Evolutionary conservation across 2,329 filamentous ascomycete genomes (phyloP).

Genomic region (Rhynchosporium agropyri): DNA sequence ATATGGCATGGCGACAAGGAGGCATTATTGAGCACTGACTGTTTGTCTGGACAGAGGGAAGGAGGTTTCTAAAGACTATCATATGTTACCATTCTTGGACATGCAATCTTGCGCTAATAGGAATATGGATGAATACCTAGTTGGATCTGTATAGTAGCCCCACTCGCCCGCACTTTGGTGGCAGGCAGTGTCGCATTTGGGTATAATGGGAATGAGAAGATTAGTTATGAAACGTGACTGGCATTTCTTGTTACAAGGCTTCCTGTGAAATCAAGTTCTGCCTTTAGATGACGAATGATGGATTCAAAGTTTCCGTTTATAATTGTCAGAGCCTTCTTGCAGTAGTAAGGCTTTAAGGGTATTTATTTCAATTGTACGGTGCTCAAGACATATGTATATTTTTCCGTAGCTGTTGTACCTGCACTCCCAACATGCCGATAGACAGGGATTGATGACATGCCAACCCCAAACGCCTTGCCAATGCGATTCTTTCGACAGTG

Average conservation of each 20-base stretch:
- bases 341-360: neutral
- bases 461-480: conserved; percentile 24
- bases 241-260: conserved; percentile 6
- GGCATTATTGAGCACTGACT: neutral
- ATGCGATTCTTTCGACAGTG: conserved; percentile 4
- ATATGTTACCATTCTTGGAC: conserved; percentile 6
- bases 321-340: too few species aligned
- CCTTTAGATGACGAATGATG: too few species aligned
- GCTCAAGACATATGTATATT: neutral
- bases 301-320: too few species aligned
- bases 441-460: neutral
- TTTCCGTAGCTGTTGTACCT: neutral
- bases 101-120: conserved; percentile 5
- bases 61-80: neutral
- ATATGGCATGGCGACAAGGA: neutral
- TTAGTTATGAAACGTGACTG: conserved; percentile 17
- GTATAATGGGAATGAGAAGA: conserved; percentile 18
- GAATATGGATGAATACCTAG: conserved; percentile 1
- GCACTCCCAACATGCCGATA: neutral
- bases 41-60: neutral
- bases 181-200: conserved; percentile 7
- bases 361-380: conserved; percentile 2
- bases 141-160: conserved; percentile 15
- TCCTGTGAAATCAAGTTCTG: too few species aligned
- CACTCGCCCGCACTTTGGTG: neutral